Evolutionary conservation across 169 alveolate genomes (phyloP), one percentile per base, ranked within the genome.

Genomic region (Eimeria sp.): DNA sequence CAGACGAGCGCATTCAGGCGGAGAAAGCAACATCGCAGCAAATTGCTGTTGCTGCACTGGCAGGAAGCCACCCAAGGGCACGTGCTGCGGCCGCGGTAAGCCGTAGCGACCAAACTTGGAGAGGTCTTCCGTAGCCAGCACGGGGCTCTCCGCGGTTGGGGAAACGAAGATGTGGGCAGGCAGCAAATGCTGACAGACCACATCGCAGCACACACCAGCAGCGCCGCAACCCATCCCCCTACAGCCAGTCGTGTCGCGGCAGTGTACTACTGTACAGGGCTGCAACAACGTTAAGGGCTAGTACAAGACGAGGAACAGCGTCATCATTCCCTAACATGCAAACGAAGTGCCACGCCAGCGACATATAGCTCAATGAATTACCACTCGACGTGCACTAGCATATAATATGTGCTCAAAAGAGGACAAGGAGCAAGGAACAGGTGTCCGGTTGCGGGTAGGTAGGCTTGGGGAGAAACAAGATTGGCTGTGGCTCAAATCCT

Each of bases 11-110:
- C 93, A 78, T 65, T 58, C 93, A 11, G 65, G 34, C 2, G 96
- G 96, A 4, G 83, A 61, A 18, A 16, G 72, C 40, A 92, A 63
- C 84, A 49, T 54, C 43, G 96, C 76, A 14, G 93, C 57, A n/a
- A 78, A 45, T 72, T 63, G 51, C 61, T n/a, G 96, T 87, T 54
- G 96, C 72, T 40, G 73, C 49, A 43, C 86, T 54, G 96, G 83
- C 54, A 78, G 78, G 51, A 49, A 92, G 25, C 96, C 96, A 10
- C 40, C 92, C 51, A 57, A 20, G 22, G 96, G 92, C 11, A 80
- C 92, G 78, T 47, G 70, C 57, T 88, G 86, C 27, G 94, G 92
- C 78, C 92, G 57, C 54, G 92, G 92, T 10, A 84, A 49, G 54
- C 78, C 78, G 20, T n/a, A 61, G 58, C 92, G 75, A 34, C 92